Conservation (phyloP, 805 yeast genomes). For the Kluyveromyces wickerhamii region DNA sequence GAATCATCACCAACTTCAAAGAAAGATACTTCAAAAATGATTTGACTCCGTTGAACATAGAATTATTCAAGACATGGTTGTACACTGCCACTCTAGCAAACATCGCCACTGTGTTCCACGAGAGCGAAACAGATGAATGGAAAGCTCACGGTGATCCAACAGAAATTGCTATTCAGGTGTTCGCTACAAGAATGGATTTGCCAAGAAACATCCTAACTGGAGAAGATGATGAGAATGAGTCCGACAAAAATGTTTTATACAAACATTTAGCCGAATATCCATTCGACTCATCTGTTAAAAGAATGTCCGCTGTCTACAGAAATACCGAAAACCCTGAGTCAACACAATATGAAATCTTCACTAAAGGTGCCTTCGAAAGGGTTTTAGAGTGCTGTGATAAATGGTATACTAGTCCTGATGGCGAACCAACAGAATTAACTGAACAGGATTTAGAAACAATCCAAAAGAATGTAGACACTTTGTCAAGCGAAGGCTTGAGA, state of each 20-base stretch:
- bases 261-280: slow-evolving; percentile 69
- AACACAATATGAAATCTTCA: slow-evolving; percentile 49
- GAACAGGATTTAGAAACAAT: slow-evolving; percentile 41
- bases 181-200: slow-evolving; percentile 49
- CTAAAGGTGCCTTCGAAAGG: slow-evolving; percentile 87
- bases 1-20: slow-evolving; percentile 22
- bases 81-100: slow-evolving; percentile 69
- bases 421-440: slow-evolving; percentile 47
- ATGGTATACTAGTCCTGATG: slow-evolving; percentile 45
- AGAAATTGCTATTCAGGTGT: slow-evolving; percentile 80
- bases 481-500: slow-evolving; percentile 81
- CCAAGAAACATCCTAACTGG: slow-evolving; percentile 39
- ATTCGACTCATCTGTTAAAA: slow-evolving; percentile 76
- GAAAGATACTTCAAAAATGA: slow-evolving; percentile 11
- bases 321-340: slow-evolving; percentile 44
- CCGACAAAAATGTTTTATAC: slow-evolving; percentile 19
- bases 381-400: slow-evolving; percentile 53
- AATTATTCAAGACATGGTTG: slow-evolving; percentile 43
- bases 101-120: slow-evolving; percentile 57
- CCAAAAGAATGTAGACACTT: slow-evolving; percentile 45
- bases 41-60: slow-evolving; percentile 16
- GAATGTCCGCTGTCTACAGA: slow-evolving; percentile 64
- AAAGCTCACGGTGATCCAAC: slow-evolving; percentile 85
- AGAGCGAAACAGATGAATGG: slow-evolving; percentile 44
- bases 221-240: slow-evolving; percentile 21